Base-by-base conservation (phyloP, 2,329 filamentous ascomycete genomes). In the Talaromyces funiculosus region DNA sequence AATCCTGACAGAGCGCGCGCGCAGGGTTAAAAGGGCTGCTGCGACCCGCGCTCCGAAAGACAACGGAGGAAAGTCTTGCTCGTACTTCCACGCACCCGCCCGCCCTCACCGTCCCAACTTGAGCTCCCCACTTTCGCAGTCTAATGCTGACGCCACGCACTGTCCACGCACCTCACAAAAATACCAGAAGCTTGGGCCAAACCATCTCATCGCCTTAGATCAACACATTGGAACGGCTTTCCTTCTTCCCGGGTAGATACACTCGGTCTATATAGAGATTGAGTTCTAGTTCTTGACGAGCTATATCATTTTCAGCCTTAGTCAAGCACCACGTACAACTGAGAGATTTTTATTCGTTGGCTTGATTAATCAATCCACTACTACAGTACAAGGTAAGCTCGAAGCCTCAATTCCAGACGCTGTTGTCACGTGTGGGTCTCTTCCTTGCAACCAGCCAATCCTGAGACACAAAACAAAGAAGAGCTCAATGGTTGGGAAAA, bases 11-110 rank as follows among this genome's bases (percentile, higher is more conserved):
- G n/a, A 65, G 55, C 31, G 29, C 59, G n/a, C 40, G 64, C 65
- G 65, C 67, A 69, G 67, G 68, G 68, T 74, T 74, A 74, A 75
- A 73, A 74, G 70, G 72, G 72, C 60, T 45, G 66, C 67, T 60
- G 62, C 65, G 63, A 65, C 68, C 60, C 63, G 60, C 57, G 61
- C 55, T 61, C 55, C 55, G 26, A 16, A 33, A 53, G 37, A 35
- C 29, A 38, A 31, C 58, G 45, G 49, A 29, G 51, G n/a, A 31
- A 60, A 35, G 37, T 43, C 53, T 22, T 51, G 33, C 45, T 40
- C 42, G 7, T 55, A 26, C 47, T 35, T 35, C 51, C 51, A 61
- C 59, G 59, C 59, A 55, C 59, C 10, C 20, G 8, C 22, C 18
- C 18, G n/a, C 16, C 2, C 12, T 3, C 20, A 4, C 29, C 14